Percentiles rank a stretch among this genome's conserved stretches.
phyloP scores from a whole-genome alignment of 345 rosid genomes.

The Punica granatum region DNA sequence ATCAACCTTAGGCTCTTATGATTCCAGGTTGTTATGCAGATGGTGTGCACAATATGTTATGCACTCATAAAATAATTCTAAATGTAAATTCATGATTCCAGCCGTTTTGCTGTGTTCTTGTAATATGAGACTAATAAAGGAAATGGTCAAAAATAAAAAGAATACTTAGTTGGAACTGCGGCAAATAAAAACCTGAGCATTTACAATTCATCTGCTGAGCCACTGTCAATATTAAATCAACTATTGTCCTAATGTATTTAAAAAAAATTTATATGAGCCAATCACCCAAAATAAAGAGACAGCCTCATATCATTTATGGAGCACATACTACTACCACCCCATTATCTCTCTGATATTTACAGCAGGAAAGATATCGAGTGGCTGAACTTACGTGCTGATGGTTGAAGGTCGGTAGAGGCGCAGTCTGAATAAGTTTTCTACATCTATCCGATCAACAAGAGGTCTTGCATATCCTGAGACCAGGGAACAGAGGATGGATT shows the following conservation, averaged over 20 bases:
- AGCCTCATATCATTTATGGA: background rate
- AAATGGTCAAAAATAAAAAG: background rate
- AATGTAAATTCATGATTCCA: background rate
- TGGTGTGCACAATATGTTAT: background rate
- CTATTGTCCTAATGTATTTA: background rate
- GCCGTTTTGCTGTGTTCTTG: background rate
- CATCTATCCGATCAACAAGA: conserved; percentile 81
- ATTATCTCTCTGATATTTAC: background rate
- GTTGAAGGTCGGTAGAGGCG: conserved; percentile 97
- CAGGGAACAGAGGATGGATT: conserved; percentile 9
- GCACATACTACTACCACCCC: background rate
- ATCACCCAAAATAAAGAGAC: background rate
- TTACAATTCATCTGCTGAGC: background rate
- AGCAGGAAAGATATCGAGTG: background rate
- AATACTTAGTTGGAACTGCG: background rate
- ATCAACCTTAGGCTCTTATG: background rate
- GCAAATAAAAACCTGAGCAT: background rate
- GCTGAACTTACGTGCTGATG: conserved; percentile 68
- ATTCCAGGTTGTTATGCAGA: background rate
- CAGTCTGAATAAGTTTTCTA: conserved; percentile 49
- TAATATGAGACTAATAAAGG: background rate
- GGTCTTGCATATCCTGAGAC: conserved; percentile 87
- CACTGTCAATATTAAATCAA: background rate
- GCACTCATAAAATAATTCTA: background rate
- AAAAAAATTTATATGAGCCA: background rate